Evolutionary conservation across 2,329 filamentous ascomycete genomes (phyloP), one percentile per base, ranked within the genome.

Genomic region (Salinomyces thailandicus): DNA sequence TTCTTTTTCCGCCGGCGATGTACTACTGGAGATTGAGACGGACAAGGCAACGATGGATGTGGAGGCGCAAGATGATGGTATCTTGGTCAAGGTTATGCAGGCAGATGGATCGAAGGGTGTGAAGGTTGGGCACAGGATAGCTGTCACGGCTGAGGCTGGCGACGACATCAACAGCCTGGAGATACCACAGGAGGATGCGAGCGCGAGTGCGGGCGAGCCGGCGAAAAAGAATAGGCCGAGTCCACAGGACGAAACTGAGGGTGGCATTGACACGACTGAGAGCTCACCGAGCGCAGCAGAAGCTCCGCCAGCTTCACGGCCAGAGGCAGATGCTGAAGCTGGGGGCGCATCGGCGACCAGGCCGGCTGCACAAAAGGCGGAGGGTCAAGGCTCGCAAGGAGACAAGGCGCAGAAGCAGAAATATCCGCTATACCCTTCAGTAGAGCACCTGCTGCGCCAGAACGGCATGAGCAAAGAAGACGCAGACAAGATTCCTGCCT

Each of bases 41-140:
- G 85, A 93, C 63, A 93, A 93, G 71, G 85, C 85, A 38, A 84
- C 84, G 38, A 93, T 93, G 85, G 86, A 93, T 51, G 85, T 93
- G 17, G 86, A 93, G 68, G 85, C 85, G 27, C 85, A 91, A 64
- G 85, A 93, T 30, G 85, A 93, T 56, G 85, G 86, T 28, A 69
- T 89, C 49, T 65, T 93, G 61, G 78, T 86, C 57, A 93, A 91
- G 70, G 89, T 93, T 51, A 74, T 78, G 57, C 68, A 77, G 56
- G 67, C 67, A 29, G 80, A 86, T 55, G 84, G 84, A 36, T 72
- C 72, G 59, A 91, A 93, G 67, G 69, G 68, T 31, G 72, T 93
- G 22, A 72, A 82, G 60, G 85, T 93, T 37, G 85, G 85, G 46
- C 68, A 73, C 31, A 73, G 85, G 52, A 93, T 93, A 66, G 85